Conservation (phyloP, 2,329 filamentous ascomycete genomes). For the Magnaporthales sp. region DNA sequence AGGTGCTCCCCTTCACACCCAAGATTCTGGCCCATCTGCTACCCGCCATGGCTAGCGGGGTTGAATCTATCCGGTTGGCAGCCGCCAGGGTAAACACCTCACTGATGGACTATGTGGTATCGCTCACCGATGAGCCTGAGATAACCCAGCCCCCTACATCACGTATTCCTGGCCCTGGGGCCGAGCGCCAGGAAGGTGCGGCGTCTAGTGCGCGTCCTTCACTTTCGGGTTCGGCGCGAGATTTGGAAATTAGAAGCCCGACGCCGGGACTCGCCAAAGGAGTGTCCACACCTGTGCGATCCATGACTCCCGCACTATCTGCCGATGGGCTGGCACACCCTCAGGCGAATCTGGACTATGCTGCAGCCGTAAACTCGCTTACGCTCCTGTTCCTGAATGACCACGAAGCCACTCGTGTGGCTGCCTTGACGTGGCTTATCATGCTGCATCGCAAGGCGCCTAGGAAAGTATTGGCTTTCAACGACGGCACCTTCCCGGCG, state of each 20-base stretch:
- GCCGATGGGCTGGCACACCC: conserved; percentile 30
- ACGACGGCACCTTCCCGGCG: conserved; percentile 94
- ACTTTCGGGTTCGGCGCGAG: conserved; percentile 39
- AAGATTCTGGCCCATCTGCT: conserved; percentile 85
- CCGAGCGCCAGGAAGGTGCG: conserved; percentile 28
- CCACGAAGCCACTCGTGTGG: conserved; percentile 90
- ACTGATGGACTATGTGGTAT: conserved; percentile 90
- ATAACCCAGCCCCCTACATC: conserved; percentile 24
- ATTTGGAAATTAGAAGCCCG: conserved; percentile 42
- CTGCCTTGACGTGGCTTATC: conserved; percentile 89
- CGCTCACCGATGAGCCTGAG: conserved; percentile 65
- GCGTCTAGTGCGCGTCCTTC: conserved; percentile 40
- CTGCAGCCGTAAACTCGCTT: conserved; percentile 84
- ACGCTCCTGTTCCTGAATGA: conserved; percentile 94
- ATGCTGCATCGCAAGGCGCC: conserved; percentile 97
- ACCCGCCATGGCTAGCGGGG: conserved; percentile 85
- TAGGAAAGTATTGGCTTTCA: conserved; percentile 85
- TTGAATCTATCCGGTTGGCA: conserved; percentile 80
- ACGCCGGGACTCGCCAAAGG: conserved; percentile 28
- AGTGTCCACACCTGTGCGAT: conserved; percentile 37
- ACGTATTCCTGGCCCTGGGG: conserved; percentile 23
- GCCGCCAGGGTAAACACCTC: conserved; percentile 84
- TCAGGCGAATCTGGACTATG: conserved; percentile 81
- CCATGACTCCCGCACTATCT: conserved; percentile 23
- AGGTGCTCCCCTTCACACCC: conserved; percentile 90